These are phyloP conservation scores for Tuber brumale DNA, from an alignment of 495 filamentous ascomycete genomes.

Conservation along the genomic window DNA sequence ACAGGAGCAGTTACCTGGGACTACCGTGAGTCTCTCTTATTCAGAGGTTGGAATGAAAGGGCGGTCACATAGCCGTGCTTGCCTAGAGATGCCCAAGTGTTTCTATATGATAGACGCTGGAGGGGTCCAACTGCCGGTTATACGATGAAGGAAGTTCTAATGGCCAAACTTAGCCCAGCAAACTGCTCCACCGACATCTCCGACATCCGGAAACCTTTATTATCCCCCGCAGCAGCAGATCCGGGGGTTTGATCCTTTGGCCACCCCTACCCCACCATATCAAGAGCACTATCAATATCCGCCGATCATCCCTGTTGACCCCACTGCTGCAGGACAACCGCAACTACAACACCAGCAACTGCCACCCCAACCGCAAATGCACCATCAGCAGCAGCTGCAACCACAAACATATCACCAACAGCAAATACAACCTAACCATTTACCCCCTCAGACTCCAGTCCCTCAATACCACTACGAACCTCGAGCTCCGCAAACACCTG, in stretches of 20 bases:
- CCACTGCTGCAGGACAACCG: not conserved
- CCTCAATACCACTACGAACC: conserved; percentile 1
- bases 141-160: conserved; percentile 12
- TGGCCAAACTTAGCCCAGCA: conserved; percentile 16
- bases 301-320: not conserved
- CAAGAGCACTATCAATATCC: conserved; percentile 21
- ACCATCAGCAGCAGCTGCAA: conserved; percentile 6
- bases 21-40: conserved; percentile 19
- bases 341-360: conserved; percentile 2
- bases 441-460: not conserved
- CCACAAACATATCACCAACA: conserved; percentile 11
- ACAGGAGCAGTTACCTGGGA: conserved; percentile 32
- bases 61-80: not conserved
- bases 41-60: not conserved
- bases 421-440: conserved; percentile 11
- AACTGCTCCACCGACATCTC: conserved; percentile 21
- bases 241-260: conserved; percentile 4
- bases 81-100: not conserved
- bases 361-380: conserved; percentile 16
- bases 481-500: not conserved
- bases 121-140: conserved; percentile 2
- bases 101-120: not conserved
- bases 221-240: conserved; percentile 19
- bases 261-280: not conserved
- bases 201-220: conserved; percentile 11